phyloP scores from a whole-genome alignment of 441 rosid species.

The Syzygium syzygioides region DNA sequence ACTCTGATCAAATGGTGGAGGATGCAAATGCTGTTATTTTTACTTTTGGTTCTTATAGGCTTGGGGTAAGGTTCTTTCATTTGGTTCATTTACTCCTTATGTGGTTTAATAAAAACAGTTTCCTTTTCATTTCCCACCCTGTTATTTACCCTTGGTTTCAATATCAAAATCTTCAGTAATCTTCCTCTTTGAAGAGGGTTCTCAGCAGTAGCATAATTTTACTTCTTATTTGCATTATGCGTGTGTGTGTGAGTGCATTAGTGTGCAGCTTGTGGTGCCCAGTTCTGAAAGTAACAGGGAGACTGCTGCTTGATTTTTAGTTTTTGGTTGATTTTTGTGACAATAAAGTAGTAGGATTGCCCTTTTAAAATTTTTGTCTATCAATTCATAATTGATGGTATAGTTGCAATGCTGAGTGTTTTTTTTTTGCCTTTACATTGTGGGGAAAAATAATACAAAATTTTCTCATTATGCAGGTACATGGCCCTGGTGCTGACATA shows the following conservation, averaged over 20 bases:
- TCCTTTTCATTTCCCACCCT: background rate
- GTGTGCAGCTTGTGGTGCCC: background rate
- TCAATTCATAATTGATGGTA: background rate
- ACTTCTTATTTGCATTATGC: background rate
- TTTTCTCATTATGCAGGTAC: constrained; percentile 33
- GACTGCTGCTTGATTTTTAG: background rate
- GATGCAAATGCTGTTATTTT: constrained; percentile 65
- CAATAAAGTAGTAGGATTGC: background rate
- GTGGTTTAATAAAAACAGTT: background rate
- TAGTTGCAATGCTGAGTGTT: background rate
- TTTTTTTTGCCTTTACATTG: background rate
- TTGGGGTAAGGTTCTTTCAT: constrained; percentile 48
- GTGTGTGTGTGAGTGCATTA: background rate
- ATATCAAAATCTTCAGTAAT: background rate
- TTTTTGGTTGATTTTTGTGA: background rate
- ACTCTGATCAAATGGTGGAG: constrained; percentile 65
- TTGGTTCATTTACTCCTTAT: background rate
- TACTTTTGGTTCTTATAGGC: constrained; percentile 68
- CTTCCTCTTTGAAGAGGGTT: background rate
- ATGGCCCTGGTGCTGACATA: constrained; percentile 69
- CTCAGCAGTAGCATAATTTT: background rate
- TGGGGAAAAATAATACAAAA: background rate
- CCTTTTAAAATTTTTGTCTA: background rate
- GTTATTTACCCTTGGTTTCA: background rate
- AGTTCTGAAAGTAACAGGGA: background rate